Evolutionary conservation across 352 stramenopile species (phyloP).

Genomic region (Pythium rishiriense): DNA sequence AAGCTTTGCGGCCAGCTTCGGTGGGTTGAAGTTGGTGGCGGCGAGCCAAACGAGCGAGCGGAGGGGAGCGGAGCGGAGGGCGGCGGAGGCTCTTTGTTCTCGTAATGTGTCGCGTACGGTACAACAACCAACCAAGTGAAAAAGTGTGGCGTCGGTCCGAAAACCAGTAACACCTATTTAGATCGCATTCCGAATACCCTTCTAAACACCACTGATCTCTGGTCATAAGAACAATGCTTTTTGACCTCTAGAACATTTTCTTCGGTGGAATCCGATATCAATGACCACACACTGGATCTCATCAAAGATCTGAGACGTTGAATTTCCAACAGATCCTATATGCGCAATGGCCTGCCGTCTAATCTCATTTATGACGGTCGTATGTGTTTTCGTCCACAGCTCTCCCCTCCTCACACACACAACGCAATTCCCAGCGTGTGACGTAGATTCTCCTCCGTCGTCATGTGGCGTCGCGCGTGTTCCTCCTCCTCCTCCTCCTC

Average conservation of each 20-base stretch:
- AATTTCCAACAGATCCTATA: slow-evolving; percentile 1
- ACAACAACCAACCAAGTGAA: neutral
- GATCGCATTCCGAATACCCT: neutral
- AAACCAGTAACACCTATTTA: slow-evolving; percentile 15
- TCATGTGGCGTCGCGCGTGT: slow-evolving; percentile 31
- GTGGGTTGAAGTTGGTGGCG: neutral
- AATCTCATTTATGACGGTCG: neutral
- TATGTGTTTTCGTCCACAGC: neutral
- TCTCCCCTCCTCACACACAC: neutral
- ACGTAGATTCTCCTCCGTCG: neutral
- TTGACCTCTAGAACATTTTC: neutral
- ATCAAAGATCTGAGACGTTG: neutral
- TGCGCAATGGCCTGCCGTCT: neutral
- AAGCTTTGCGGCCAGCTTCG: neutral
- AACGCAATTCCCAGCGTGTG: neutral
- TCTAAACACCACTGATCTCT: neutral
- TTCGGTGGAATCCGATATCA: neutral
- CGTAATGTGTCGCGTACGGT: slow-evolving; percentile 28
- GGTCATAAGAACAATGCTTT: neutral
- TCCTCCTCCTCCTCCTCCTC: slow-evolving; percentile 24
- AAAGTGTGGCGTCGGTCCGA: neutral
- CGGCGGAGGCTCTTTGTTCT: slow-evolving; percentile 6
- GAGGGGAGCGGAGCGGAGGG: neutral
- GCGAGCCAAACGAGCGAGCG: neutral
- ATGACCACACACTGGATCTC: neutral